These are phyloP conservation scores for Pseudocercospora ulei DNA, from an alignment of 2,329 filamentous ascomycete species.

Conservation along the genomic window DNA sequence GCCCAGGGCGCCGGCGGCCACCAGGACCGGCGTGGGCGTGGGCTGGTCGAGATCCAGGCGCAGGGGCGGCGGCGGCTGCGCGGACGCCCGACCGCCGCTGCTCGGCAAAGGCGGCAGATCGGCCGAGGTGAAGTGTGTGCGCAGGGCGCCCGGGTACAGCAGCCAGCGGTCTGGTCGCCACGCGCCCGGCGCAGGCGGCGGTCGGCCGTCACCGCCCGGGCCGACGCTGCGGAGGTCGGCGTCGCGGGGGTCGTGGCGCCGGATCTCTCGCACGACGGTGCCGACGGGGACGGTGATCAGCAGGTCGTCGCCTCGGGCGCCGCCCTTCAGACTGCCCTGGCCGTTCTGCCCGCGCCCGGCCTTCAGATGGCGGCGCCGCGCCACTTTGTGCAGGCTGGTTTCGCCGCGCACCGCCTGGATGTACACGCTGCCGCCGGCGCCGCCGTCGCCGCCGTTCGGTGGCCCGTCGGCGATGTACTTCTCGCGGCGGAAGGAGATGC, in stretches of 20 bases:
- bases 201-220: too few species aligned
- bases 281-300: conserved; percentile 86
- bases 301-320: conserved; percentile 74
- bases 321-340: conserved; percentile 61
- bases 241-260: conserved; percentile 63
- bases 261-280: conserved; percentile 76
- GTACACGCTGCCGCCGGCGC: conserved; percentile 82
- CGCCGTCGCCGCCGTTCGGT: conserved; percentile 89
- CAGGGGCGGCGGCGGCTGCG: conserved; percentile 65
- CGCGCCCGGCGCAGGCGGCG: conserved; percentile 3
- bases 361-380: conserved; percentile 62
- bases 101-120: conserved; percentile 51
- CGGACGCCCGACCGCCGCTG: conserved; percentile 49
- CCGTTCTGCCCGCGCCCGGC: conserved; percentile 69
- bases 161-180: conserved; percentile 65
- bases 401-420: conserved; percentile 87
- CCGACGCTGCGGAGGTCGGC: too few species aligned
- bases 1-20: conserved; percentile 78
- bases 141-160: conserved; percentile 68
- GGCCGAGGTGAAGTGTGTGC: conserved; percentile 55
- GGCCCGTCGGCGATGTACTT: conserved; percentile 82
- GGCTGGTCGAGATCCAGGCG: conserved; percentile 51
- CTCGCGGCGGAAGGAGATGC: conserved; percentile 86
- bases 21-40: conserved; percentile 71
- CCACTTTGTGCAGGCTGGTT: conserved; percentile 86